Evolutionary conservation across 2,329 filamentous ascomycete genomes (phyloP).

Genomic region (Xylaria polymorpha): DNA sequence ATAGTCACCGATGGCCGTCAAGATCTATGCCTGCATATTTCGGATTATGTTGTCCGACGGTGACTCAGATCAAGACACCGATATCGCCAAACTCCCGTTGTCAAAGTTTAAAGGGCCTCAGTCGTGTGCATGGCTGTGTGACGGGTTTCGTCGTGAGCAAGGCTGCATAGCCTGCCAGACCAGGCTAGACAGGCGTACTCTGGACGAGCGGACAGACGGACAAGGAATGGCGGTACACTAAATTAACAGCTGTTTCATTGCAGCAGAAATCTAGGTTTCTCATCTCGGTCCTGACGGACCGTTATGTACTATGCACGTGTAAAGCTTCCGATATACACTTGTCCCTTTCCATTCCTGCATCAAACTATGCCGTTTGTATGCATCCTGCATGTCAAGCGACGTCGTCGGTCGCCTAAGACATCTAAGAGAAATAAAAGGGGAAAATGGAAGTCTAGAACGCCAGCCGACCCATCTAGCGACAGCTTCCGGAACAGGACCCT

Average conservation of each 20-base stretch:
- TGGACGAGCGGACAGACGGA: not conserved
- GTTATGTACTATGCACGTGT: conserved; percentile 20
- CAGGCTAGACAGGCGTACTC: not conserved
- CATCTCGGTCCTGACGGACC: conserved; percentile 27
- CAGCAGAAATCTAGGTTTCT: conserved; percentile 13
- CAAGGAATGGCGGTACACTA: conserved; percentile 7
- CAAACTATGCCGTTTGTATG: conserved; percentile 1
- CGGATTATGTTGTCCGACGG: conserved; percentile 28
- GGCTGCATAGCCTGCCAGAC: conserved; percentile 13
- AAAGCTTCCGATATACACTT: not conserved
- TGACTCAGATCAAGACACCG: conserved; percentile 14
- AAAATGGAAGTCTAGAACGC: conserved; percentile 30
- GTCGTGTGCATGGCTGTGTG: conserved; percentile 10
- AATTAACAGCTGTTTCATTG: conserved; percentile 23
- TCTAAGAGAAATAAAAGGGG: conserved; percentile 10
- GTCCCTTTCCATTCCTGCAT: conserved; percentile 5
- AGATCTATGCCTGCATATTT: conserved; percentile 31
- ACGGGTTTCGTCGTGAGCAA: conserved; percentile 6
- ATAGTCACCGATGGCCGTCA: conserved; percentile 26
- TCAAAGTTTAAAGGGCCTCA: conserved; percentile 1
- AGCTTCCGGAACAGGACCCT: conserved; percentile 19
- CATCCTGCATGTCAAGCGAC: conserved; percentile 13
- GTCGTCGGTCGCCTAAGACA: conserved; percentile 4
- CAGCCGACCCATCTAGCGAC: conserved; percentile 20
- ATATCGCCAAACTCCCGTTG: conserved; percentile 17